Evolutionary conservation across 768 basidiomycete species (phyloP), one percentile per base, ranked within the genome.

Genomic region (Termitomyces bulborhizus): DNA sequence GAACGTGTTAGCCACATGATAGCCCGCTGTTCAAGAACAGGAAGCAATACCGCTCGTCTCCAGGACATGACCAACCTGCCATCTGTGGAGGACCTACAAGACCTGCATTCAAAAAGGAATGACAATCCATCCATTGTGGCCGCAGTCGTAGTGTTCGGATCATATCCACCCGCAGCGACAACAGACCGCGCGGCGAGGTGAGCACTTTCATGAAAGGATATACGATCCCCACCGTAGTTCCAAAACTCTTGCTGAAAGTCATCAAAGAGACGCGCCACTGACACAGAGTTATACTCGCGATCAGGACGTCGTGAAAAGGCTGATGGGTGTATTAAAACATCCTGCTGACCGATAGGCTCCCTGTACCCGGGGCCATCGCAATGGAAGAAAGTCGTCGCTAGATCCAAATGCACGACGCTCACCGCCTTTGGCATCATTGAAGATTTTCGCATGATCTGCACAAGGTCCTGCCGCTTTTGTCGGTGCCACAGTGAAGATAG

Each of bases 11-110:
- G 51, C 36, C 26, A 47, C 32, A 51, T 11, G 15, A 44, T 18
- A 41, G 11, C 71, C 39, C 72, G 68, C 6, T 69, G 63, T 66
- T 84, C 83, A 45, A 84, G 13, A 65, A 4, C 75, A n/a, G 53
- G 8, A 37, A 46, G 46, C 1, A 49, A 34, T 54, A 64, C 63
- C 50, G 59, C 64, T 48, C 57, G 46, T 18, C 59, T 42, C 68
- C 68, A 69, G 5, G 61, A 54, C 63, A 68, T 66, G 15, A 60
- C 59, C 24, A 62, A 54, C 15, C 63, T 58, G 5, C 64, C 65
- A 9, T 34, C 31, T 16, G 39, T 46, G 6, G 45, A 39, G 45
- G 55, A 51, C 39, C 52, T 53, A 53, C 66, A 68, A 16, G 62
- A 53, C 1, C 55, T 34, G 42, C 69, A 70, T 43, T 66, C 67